A percentile compares a stretch with the other conserved stretches of the same genome.
Evolutionary conservation across 345 rosid species (phyloP).

Genomic region (Bretschneidera sinensis): DNA sequence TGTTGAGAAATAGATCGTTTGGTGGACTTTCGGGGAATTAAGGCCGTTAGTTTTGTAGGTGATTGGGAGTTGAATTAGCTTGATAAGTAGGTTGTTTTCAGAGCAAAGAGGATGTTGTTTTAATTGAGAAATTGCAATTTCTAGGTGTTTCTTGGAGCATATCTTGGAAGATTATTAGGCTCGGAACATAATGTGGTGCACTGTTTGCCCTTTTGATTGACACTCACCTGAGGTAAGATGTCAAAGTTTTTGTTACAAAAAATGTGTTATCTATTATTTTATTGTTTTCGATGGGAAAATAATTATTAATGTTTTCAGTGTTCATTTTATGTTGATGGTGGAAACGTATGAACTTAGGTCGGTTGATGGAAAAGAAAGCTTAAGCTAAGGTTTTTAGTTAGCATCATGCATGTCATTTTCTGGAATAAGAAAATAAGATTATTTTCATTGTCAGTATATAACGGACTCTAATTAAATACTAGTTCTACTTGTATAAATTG

Average conservation of each 20-base stretch:
- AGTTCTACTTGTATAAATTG: neutral
- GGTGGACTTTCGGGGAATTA: slow-evolving; percentile 16
- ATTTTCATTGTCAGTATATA: neutral
- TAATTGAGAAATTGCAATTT: slow-evolving; percentile 50
- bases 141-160: slow-evolving; percentile 67
- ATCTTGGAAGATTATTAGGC: slow-evolving; percentile 62
- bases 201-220: slow-evolving; percentile 39
- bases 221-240: slow-evolving; percentile 45
- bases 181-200: slow-evolving; percentile 47
- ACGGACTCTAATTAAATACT: neutral
- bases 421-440: too few species aligned
- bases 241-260: slow-evolving; percentile 21
- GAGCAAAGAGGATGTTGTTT: slow-evolving; percentile 20
- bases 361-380: neutral
- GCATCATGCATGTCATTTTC: too few species aligned
- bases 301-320: neutral
- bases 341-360: too few species aligned
- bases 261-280: slow-evolving; percentile 6
- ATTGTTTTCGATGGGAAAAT: slow-evolving; percentile 2
- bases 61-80: slow-evolving; percentile 15
- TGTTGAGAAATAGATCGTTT: neutral
- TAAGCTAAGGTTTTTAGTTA: neutral
- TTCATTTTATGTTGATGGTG: neutral
- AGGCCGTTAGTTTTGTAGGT: slow-evolving; percentile 14
- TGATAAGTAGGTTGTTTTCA: slow-evolving; percentile 12